Conservation (phyloP, 2,329 filamentous ascomycete species). For the Fusarium annulatum region DNA sequence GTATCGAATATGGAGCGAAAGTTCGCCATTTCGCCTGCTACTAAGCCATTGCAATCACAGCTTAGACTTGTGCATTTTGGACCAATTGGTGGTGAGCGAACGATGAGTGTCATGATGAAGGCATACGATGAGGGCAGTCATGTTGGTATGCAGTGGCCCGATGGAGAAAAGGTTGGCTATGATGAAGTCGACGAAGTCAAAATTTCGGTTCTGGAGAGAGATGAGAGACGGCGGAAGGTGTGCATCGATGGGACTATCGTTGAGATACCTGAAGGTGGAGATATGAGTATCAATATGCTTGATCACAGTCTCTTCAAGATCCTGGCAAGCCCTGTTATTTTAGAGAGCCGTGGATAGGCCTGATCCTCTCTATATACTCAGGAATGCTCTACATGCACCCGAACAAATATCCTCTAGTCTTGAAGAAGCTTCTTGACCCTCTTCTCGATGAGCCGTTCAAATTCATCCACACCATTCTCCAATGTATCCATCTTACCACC, state of each 20-base stretch:
- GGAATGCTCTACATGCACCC: neutral
- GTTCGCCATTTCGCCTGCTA: constrained; percentile 83
- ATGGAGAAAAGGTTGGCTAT: constrained; percentile 75
- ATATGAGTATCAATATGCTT: constrained; percentile 72
- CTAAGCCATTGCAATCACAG: constrained; percentile 75
- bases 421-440: constrained; percentile 60
- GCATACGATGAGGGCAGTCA: constrained; percentile 70
- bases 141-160: constrained; percentile 61
- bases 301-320: constrained; percentile 56
- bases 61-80: constrained; percentile 82
- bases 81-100: constrained; percentile 69
- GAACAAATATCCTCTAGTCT: constrained; percentile 1
- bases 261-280: constrained; percentile 74
- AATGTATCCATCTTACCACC: constrained; percentile 66
- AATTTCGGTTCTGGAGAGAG: constrained; percentile 74
- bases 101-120: constrained; percentile 80
- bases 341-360: neutral
- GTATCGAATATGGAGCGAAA: constrained; percentile 85
- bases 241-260: constrained; percentile 95
- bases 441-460: constrained; percentile 72
- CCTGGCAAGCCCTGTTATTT: constrained; percentile 53
- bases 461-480: constrained; percentile 71
- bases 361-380: neutral
- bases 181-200: constrained; percentile 73
- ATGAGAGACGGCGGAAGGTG: constrained; percentile 82